Conservation (phyloP, 2,329 filamentous ascomycete genomes). For the Colletotrichum lini region DNA sequence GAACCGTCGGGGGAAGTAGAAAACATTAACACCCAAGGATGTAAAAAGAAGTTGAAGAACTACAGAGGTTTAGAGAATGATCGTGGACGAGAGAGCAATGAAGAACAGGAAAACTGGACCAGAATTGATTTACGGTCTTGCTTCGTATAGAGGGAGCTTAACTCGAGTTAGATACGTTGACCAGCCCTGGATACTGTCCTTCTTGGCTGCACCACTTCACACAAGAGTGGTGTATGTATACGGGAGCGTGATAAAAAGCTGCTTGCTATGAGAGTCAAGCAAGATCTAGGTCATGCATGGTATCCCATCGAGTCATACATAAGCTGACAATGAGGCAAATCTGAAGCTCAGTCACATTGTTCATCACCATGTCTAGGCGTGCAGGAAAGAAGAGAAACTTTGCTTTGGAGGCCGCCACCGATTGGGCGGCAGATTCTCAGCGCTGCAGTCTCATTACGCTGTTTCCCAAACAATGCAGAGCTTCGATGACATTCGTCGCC, state of each 20-base stretch:
- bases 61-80: not conserved
- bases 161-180: too few species aligned
- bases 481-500: not conserved
- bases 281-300: not conserved
- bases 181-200: too few species aligned
- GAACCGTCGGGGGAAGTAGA: not conserved
- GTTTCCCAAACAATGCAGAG: not conserved
- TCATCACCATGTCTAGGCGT: constrained; percentile 6
- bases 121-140: not conserved
- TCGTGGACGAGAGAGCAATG: not conserved
- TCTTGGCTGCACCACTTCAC: not conserved
- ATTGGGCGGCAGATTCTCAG: not conserved
- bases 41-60: not conserved
- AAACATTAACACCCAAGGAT: not conserved
- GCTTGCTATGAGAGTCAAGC: not conserved
- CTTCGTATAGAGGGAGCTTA: not conserved
- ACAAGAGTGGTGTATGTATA: not conserved
- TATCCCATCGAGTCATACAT: not conserved
- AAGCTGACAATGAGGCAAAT: not conserved
- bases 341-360: not conserved
- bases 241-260: not conserved
- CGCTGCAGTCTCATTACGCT: constrained; percentile 12
- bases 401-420: not conserved
- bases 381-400: not conserved
- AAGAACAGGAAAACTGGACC: not conserved